phyloP scores from a whole-genome alignment of 2,329 filamentous ascomycete genomes.

The Lachnellula hyalina region DNA sequence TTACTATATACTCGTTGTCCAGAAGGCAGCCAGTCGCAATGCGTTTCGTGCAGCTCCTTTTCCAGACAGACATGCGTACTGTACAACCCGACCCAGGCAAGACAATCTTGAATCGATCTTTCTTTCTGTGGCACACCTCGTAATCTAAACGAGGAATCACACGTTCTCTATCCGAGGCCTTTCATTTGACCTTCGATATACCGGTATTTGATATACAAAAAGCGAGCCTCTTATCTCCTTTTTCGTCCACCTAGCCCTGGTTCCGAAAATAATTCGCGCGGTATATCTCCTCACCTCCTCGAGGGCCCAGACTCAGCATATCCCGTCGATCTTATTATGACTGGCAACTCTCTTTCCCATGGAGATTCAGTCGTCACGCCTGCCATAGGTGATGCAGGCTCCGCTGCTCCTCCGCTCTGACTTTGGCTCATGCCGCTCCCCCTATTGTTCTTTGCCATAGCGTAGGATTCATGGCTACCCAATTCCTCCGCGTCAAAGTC shows the following conservation, averaged over 20 bases:
- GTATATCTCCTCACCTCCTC: neutral
- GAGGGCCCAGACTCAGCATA: neutral
- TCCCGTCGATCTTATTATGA: neutral
- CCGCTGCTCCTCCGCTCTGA: neutral
- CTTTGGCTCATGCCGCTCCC: slow-evolving; percentile 10
- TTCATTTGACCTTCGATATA: neutral
- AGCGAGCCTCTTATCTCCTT: neutral
- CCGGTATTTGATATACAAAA: neutral
- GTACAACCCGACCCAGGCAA: no score
- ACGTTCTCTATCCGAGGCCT: neutral
- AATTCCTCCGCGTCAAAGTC: slow-evolving; percentile 21
- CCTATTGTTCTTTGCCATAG: slow-evolving; percentile 9
- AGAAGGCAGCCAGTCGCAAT: no score
- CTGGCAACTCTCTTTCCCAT: neutral
- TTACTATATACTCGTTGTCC: no score
- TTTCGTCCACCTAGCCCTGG: neutral
- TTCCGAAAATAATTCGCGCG: neutral
- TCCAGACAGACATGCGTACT: no score
- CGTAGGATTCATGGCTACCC: slow-evolving; percentile 9
- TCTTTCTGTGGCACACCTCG: neutral
- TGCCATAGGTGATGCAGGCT: neutral
- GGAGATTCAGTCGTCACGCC: neutral
- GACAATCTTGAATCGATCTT: neutral
- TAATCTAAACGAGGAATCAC: neutral
- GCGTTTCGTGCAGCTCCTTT: no score